These are phyloP conservation scores for Cutaneotrichosporon dermatis DNA, from an alignment of 1,284 basidiomycete species.

Conservation along the genomic window DNA sequence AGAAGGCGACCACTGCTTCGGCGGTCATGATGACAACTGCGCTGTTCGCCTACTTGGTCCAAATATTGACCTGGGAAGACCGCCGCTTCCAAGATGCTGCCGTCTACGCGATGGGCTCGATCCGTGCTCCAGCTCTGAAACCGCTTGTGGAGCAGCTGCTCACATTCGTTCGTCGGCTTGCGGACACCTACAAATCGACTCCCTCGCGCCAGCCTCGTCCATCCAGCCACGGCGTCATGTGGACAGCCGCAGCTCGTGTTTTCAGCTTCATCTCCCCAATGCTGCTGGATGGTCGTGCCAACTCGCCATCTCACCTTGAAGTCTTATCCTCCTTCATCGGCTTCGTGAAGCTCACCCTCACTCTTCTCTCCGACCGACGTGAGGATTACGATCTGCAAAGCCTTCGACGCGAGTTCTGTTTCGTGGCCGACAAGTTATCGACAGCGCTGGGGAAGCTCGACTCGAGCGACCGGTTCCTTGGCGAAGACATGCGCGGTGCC, in stretches of 20 bases:
- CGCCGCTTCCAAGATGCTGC: conserved; percentile 77
- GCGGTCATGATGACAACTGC: conserved; percentile 58
- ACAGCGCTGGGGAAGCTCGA: conserved; percentile 67
- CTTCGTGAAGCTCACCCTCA: conserved; percentile 77
- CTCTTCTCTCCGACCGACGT: conserved; percentile 65
- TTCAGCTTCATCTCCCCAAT: conserved; percentile 79
- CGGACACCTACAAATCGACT: conserved; percentile 51
- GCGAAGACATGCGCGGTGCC: conserved; percentile 68
- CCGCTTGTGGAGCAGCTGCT: conserved; percentile 80
- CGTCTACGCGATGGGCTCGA: conserved; percentile 79
- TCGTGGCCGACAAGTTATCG: conserved; percentile 78
- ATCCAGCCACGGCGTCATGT: conserved; percentile 72
- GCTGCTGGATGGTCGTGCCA: conserved; percentile 61
- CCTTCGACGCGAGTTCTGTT: conserved; percentile 83
- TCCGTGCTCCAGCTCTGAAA: conserved; percentile 70
- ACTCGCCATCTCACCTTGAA: conserved; percentile 59
- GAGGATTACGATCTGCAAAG: conserved; percentile 76
- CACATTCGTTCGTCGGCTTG: conserved; percentile 69
- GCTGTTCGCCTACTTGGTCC: conserved; percentile 78
- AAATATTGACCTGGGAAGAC: conserved; percentile 81
- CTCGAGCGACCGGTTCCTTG: conserved; percentile 71
- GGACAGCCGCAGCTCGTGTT: conserved; percentile 84
- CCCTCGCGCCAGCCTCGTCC: conserved; percentile 52
- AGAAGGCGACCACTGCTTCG: conserved; percentile 50
- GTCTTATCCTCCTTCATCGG: conserved; percentile 77